Percentiles rank a stretch among this genome's conserved stretches.
Evolutionary conservation across 2,329 filamentous ascomycete species (phyloP).

Genomic region (Fusarium torreyae): DNA sequence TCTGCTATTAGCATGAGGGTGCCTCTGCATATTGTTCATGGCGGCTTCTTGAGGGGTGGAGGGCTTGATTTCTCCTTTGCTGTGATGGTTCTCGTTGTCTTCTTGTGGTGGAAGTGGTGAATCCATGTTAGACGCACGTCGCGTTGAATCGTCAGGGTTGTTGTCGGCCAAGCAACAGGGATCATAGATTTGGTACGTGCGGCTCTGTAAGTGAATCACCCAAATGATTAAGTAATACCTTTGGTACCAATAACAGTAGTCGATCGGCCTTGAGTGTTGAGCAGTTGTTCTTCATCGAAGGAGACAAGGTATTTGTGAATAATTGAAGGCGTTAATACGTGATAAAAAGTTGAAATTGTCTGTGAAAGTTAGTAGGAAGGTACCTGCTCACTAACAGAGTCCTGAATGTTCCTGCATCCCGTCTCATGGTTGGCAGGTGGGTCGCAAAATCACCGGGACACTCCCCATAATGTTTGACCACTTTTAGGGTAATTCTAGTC

Average conservation of each 20-base stretch:
- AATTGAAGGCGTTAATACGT: not conserved
- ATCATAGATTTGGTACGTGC: conserved; percentile 22
- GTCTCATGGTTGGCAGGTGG: too few relatives aligned
- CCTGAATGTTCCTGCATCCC: conserved; percentile 18
- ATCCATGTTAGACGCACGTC: conserved; percentile 39
- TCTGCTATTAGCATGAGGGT: conserved; percentile 45
- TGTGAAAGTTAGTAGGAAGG: not conserved
- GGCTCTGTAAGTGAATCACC: conserved; percentile 9
- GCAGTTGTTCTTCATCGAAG: not conserved
- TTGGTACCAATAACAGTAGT: not conserved
- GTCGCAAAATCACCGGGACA: too few relatives aligned
- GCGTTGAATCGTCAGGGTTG: conserved; percentile 28
- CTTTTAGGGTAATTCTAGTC: too few relatives aligned
- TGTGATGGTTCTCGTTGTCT: conserved; percentile 36
- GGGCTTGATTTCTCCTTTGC: conserved; percentile 29
- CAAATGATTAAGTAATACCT: not conserved
- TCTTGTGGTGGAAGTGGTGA: conserved; percentile 36
- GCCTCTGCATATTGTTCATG: conserved; percentile 44
- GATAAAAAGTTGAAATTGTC: not conserved
- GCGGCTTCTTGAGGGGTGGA: conserved; percentile 33
- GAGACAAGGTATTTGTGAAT: not conserved
- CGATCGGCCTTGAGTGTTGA: not conserved
- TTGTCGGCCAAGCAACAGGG: conserved; percentile 46
- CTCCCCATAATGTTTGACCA: too few relatives aligned
- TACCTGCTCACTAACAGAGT: conserved; percentile 18